These are phyloP conservation scores for Phytophthora melonis DNA, from an alignment of 352 stramenopile genomes.

Conservation along the genomic window DNA sequence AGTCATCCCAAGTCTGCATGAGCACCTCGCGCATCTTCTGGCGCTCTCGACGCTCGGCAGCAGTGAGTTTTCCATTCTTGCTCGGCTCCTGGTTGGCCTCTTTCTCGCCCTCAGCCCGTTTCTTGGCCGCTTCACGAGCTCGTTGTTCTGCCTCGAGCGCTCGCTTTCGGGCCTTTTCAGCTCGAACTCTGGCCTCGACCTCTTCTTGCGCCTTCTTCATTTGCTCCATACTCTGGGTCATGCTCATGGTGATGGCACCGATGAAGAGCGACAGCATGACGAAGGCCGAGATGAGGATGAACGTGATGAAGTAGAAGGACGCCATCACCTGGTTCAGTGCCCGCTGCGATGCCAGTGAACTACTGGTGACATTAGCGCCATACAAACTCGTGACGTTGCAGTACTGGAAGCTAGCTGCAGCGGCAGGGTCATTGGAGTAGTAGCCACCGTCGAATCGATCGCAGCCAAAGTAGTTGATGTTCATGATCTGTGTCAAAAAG, in stretches of 20 bases:
- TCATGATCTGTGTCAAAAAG: slow-evolving; percentile 59
- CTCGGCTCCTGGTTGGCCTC: slow-evolving; percentile 1
- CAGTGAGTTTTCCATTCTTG: slow-evolving; percentile 56
- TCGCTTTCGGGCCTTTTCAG: slow-evolving; percentile 68
- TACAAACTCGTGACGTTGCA: slow-evolving; percentile 74
- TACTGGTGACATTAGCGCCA: slow-evolving; percentile 55
- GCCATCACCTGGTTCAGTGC: slow-evolving; percentile 67
- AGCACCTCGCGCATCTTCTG: slow-evolving; percentile 82
- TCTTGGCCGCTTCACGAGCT: slow-evolving; percentile 58
- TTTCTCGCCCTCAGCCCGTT: slow-evolving; percentile 22
- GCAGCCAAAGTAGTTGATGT: slow-evolving; percentile 86
- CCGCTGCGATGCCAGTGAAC: slow-evolving; percentile 41
- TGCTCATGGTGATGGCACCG: slow-evolving; percentile 91
- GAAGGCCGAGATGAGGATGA: slow-evolving; percentile 88
- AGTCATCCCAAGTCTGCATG: slow-evolving; percentile 82
- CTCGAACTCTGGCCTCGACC: slow-evolving; percentile 59
- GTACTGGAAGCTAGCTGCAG: slow-evolving; percentile 57
- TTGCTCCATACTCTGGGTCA: slow-evolving; percentile 90
- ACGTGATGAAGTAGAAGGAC: slow-evolving; percentile 87
- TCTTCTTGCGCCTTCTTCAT: slow-evolving; percentile 87
- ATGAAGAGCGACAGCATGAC: slow-evolving; percentile 93
- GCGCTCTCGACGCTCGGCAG: slow-evolving; percentile 62
- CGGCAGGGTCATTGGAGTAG: slow-evolving; percentile 54
- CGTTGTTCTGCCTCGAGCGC: slow-evolving; percentile 58
- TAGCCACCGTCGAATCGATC: slow-evolving; percentile 74